Percentiles rank a stretch among this genome's conserved stretches.
These are phyloP conservation scores for Rhizophora mangle DNA, from an alignment of 345 rosid species.

Conservation along the genomic window DNA sequence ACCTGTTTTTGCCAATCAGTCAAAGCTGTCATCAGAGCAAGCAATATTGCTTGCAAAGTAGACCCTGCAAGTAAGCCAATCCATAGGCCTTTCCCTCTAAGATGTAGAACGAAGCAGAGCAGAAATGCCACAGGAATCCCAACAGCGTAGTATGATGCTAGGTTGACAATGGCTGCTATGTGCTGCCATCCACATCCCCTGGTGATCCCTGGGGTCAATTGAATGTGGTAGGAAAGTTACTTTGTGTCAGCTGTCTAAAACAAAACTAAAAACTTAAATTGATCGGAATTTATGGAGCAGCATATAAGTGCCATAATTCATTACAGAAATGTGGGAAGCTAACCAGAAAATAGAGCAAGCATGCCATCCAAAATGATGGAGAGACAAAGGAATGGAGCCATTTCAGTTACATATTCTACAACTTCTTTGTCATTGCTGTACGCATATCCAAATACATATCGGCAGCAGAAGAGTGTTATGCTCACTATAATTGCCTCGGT, in stretches of 20 bases:
- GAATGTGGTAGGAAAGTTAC: too few relatives aligned
- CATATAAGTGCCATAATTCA: too few relatives aligned
- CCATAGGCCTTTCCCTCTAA: constrained; percentile 43
- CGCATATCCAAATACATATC: constrained; percentile 34
- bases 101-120: constrained; percentile 27
- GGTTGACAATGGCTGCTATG: constrained; percentile 30
- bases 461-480: constrained; percentile 25
- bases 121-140: constrained; percentile 30
- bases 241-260: too few relatives aligned
- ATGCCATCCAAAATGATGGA: constrained; percentile 38
- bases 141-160: constrained; percentile 35
- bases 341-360: constrained; percentile 44
- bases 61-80: constrained; percentile 36
- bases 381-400: constrained; percentile 41
- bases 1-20: constrained; percentile 31
- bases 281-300: background rate
- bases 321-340: background rate
- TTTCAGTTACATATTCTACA: constrained; percentile 26
- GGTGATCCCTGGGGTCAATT: constrained; percentile 29
- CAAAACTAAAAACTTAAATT: background rate
- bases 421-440: constrained; percentile 38
- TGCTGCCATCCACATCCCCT: constrained; percentile 46
- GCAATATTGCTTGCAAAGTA: constrained; percentile 25
- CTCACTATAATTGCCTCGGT: constrained; percentile 28
- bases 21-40: constrained; percentile 16